Percentiles rank a stretch among this genome's conserved stretches.
Conservation (phyloP, 2,329 filamentous ascomycete species). For the Aspergillus jensenii region DNA sequence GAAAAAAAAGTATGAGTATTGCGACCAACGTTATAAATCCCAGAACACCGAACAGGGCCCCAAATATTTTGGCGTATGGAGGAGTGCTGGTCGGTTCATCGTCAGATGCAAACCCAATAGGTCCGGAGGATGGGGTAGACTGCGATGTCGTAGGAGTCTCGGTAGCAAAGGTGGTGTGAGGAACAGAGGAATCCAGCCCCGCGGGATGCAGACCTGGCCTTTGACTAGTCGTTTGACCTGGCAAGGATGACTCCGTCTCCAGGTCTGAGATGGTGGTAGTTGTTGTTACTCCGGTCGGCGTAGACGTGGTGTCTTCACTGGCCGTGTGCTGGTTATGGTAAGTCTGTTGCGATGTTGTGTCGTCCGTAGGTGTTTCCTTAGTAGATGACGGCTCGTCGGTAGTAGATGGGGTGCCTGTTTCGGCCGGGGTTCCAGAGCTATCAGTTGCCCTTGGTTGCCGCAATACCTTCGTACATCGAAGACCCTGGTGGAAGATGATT, state of each 20-base stretch:
- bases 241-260: background rate
- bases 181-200: no score
- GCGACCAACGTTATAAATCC: conserved; percentile 24
- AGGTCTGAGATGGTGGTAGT: background rate
- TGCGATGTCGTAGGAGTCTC: background rate
- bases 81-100: background rate
- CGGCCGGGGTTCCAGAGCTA: no score
- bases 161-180: background rate
- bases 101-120: background rate
- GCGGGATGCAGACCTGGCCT: background rate
- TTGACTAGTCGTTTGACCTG: background rate
- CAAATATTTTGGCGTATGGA: conserved; percentile 26
- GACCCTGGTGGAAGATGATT: conserved; percentile 23
- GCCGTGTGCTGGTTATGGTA: no score
- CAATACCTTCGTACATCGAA: conserved; percentile 26
- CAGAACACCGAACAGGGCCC: conserved; percentile 28
- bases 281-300: background rate
- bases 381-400: background rate
- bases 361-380: background rate
- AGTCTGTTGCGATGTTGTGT: background rate
- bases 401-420: background rate
- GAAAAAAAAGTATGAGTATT: conserved; percentile 23
- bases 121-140: background rate
- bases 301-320: background rate
- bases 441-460: conserved; percentile 18